Conservation (phyloP, 1,284 basidiomycete genomes). For the Ceratobasidium sp. region DNA sequence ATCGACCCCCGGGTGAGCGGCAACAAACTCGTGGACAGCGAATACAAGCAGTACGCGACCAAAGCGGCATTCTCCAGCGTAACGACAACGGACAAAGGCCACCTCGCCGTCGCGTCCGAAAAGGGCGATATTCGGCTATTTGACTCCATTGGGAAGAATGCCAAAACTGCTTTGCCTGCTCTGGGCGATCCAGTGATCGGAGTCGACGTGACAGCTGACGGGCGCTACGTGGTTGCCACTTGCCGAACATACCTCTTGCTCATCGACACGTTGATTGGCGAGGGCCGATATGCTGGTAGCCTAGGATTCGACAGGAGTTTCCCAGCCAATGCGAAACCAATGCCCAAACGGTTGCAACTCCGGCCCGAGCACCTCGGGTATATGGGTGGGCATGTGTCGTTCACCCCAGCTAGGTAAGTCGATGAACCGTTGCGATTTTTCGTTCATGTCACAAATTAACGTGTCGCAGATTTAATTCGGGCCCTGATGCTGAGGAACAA, state of each 20-base stretch:
- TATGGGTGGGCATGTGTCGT: constrained; percentile 90
- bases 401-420: constrained; percentile 89
- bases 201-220: constrained; percentile 94
- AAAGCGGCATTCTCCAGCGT: constrained; percentile 98
- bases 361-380: constrained; percentile 94
- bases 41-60: constrained; percentile 96
- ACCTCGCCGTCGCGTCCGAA: constrained; percentile 93
- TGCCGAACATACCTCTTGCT: constrained; percentile 95
- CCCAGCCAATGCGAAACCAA: constrained; percentile 94
- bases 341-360: constrained; percentile 90
- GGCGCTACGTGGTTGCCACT: constrained; percentile 96
- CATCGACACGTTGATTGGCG: constrained; percentile 95
- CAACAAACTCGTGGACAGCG: constrained; percentile 92
- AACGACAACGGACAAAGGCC: constrained; percentile 87
- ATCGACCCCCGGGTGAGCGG: constrained; percentile 95
- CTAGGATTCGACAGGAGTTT: constrained; percentile 96
- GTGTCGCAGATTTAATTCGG: constrained; percentile 86
- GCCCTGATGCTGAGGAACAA: constrained; percentile 88
- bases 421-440: constrained; percentile 5
- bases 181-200: constrained; percentile 96
- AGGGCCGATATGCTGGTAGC: constrained; percentile 87
- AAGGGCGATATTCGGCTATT: constrained; percentile 98
- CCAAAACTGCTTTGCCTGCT: constrained; percentile 97
- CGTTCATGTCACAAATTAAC: constrained; percentile 1
- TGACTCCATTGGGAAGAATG: constrained; percentile 97